Evolutionary conservation across 1,139 yeast genomes (phyloP), one percentile per base, ranked within the genome.

Genomic region (Pichia inconspicua): DNA sequence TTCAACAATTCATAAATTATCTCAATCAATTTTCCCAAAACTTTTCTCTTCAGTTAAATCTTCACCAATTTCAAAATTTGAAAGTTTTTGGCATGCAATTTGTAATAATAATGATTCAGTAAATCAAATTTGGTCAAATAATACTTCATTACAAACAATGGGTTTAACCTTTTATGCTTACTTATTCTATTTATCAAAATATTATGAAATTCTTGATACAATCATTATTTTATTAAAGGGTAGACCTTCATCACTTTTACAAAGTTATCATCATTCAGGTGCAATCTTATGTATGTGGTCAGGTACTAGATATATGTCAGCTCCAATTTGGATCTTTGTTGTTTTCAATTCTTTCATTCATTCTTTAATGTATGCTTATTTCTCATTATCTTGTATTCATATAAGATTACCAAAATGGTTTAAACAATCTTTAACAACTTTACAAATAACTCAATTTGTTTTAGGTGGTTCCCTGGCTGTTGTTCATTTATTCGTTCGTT

Each of bases 221-320:
- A 65, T 77, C 41, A 78, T 83, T 56, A 83, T 83, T 53, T 71
- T 83, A 49, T 71, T 82, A 52, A 83, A 83, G 66, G 90, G 90
- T 43, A 73, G 76, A 62, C 84, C 82, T 39, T 77, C 86, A 14
- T 77, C 84, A 5, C 67, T 83, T 54, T 71, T 83, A 58, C 90
- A 83, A 66, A 79, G 86, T 53, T 83, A 83, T 65, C 90, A 83
- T 63, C 92, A 84, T 63, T 78, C 90, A 2, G 92, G 90, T 38
- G 92, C 92, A 44, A 83, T 83, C 83, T 70, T 83, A 68, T 81
- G 87, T 56, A 83, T 83, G 90, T 83, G 89, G 89, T 78, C 85
- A 3, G 92, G 90, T 4, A 76, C 82, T 50, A 69, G 90, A 50
- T 84, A 69, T 64, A 77, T 78, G 50, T 77, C 87, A 12, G 87